Base-by-base conservation (phyloP, 2,329 filamentous ascomycete genomes). In the Sclerotinia sclerotiorum region DNA sequence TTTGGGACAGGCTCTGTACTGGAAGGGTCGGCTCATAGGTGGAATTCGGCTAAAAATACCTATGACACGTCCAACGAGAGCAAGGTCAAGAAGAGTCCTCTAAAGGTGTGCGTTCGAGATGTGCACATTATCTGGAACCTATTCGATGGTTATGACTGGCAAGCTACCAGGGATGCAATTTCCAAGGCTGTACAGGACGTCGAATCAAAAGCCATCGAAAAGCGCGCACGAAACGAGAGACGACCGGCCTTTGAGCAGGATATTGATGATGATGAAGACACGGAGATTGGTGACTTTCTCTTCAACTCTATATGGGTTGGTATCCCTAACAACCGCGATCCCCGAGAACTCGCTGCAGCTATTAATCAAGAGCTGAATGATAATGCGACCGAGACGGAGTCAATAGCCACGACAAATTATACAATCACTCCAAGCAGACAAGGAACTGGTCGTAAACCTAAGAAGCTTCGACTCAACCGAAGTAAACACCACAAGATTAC, bases 271-370 rank as follows among this genome's bases (percentile, higher is more conserved):
- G 91, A 97, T 57, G 90, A 94, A 55, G 91, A 94, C 78, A 92
- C 88, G 17, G 91, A 91, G 7, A 96, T 98, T 79, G 93, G 93
- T 7, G 96, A 99, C 77, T 97, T 96, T 74, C 83, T 99, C 21
- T 99, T 99, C 84, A 98, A 99, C 78, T 99, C 95, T 0, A 97
- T 99, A 67, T 99, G 97, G 81, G 97, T 99, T 74, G 93, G 92
- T 19, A 91, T 99, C 24, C 91, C 94, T 0, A 86, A 91, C 15
- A 95, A 94, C 73, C 88, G 90, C 69, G 94, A 98, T 74, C 93
- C 93, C 6, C 87, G 87, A 65, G 92, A 97, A 42, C 84, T 98
- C 13, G 84, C 92, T 5, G 87, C 88, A 57, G 91, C 91, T 51
- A 97, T 99, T 79, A 97, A 97, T 76, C 88, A 90, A 68, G 88